A percentile compares a stretch with the other conserved stretches of the same genome.
Evolutionary conservation across 1,284 basidiomycete genomes (phyloP).

Genomic region (Sanghuangporus sanghuang): DNA sequence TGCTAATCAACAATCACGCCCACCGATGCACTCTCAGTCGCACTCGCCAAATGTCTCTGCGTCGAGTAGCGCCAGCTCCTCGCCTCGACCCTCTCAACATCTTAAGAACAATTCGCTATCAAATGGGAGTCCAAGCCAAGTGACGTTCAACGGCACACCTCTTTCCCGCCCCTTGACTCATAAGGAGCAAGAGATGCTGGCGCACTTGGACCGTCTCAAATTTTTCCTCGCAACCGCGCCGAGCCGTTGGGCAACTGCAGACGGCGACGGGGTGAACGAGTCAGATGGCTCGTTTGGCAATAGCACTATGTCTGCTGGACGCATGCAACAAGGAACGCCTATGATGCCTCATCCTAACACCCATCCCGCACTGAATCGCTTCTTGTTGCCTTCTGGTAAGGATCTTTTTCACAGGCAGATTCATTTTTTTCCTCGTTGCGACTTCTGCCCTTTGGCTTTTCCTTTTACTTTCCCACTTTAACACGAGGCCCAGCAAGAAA

Average conservation of each 20-base stretch:
- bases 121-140: neutral
- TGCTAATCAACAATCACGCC: neutral
- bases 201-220: constrained; percentile 74
- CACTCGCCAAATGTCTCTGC: constrained; percentile 5
- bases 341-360: constrained; percentile 17
- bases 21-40: neutral
- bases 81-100: neutral
- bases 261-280: constrained; percentile 23
- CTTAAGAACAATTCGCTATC: neutral
- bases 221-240: constrained; percentile 86
- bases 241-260: constrained; percentile 51
- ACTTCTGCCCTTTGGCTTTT: neutral
- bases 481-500: neutral
- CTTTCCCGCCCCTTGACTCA: constrained; percentile 51
- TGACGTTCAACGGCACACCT: constrained; percentile 10
- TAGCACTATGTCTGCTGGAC: neutral
- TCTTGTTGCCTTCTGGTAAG: constrained; percentile 19
- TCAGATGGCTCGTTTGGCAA: constrained; percentile 20
- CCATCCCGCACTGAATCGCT: constrained; percentile 17
- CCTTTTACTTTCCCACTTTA: neutral
- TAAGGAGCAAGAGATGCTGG: constrained; percentile 62
- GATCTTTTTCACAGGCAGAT: neutral
- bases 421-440: neutral
- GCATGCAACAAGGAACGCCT: constrained; percentile 12
- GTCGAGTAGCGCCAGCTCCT: neutral